Conservation (phyloP, 805 yeast species). For the Blastobotrys americana region DNA sequence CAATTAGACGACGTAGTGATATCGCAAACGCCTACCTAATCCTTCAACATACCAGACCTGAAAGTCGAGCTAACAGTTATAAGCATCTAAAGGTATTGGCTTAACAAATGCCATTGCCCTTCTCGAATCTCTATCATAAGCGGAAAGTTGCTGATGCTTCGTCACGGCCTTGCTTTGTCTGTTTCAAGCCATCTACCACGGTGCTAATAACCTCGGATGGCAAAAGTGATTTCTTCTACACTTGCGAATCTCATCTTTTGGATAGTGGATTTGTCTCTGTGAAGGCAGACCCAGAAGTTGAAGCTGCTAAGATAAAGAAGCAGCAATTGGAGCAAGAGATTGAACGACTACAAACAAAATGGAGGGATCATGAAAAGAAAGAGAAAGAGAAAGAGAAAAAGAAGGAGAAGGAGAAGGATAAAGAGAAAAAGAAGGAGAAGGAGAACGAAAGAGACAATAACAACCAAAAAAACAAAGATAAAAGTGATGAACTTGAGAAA, state of each 20-base stretch:
- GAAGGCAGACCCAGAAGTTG: constrained; percentile 35
- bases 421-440: constrained; percentile 16
- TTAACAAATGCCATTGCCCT: no score
- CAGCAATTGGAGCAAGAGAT: constrained; percentile 28
- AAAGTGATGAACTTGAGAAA: not conserved
- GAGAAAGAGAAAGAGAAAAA: constrained; percentile 17
- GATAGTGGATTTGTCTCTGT: constrained; percentile 44
- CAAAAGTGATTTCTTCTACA: constrained; percentile 44
- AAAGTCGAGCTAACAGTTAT: no score
- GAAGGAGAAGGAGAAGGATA: constrained; percentile 13
- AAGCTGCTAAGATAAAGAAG: constrained; percentile 23
- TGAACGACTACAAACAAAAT: constrained; percentile 27
- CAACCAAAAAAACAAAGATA: constrained; percentile 21
- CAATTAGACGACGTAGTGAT: no score
- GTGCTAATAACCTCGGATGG: constrained; percentile 44
- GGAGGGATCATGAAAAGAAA: constrained; percentile 23
- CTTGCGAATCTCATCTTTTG: constrained; percentile 42
- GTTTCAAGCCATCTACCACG: constrained; percentile 45
- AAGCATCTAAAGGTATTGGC: no score
- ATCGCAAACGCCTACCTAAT: no score
- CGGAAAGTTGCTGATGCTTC: constrained; percentile 41
- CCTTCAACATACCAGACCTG: no score
- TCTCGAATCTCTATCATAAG: constrained; percentile 38
- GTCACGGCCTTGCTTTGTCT: constrained; percentile 42
- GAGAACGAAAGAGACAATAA: constrained; percentile 24